Evolutionary conservation across 495 filamentous ascomycete species (phyloP).

Genomic region (Penicillium parvum): DNA sequence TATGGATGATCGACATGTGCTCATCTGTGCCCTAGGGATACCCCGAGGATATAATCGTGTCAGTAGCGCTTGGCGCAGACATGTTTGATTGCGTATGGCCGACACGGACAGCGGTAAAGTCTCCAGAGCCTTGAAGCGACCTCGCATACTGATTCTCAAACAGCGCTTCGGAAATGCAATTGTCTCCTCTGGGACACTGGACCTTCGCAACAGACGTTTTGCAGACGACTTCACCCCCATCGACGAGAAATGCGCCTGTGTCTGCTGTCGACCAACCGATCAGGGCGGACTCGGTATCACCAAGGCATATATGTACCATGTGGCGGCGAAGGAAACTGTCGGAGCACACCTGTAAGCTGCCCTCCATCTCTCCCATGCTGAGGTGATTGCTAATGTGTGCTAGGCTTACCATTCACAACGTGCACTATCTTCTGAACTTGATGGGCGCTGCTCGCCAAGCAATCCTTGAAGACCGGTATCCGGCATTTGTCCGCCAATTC

Average conservation of each 20-base stretch:
- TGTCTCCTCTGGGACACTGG: constrained; percentile 73
- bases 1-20: background rate
- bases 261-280: constrained; percentile 63
- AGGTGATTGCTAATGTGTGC: constrained; percentile 12
- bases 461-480: constrained; percentile 78
- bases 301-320: constrained; percentile 83
- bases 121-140: too few species aligned
- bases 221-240: constrained; percentile 78
- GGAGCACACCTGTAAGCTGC: constrained; percentile 73
- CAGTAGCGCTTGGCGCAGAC: constrained; percentile 87
- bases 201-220: constrained; percentile 72
- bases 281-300: constrained; percentile 81
- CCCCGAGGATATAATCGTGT: constrained; percentile 90
- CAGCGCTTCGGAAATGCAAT: constrained; percentile 87
- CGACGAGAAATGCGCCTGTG: constrained; percentile 74
- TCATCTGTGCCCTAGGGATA: constrained; percentile 58
- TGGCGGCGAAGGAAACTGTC: constrained; percentile 89
- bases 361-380: background rate
- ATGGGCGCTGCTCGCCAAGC: constrained; percentile 72
- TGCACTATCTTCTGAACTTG: constrained; percentile 79
- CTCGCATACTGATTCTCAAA: background rate
- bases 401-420: constrained; percentile 89
- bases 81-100: constrained; percentile 99
- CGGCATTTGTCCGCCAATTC: constrained; percentile 71
- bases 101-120: constrained; percentile 81